Evolutionary conservation across 1,284 basidiomycete genomes (phyloP), one percentile per base, ranked within the genome.

Genomic region (Apiotrichum mycotoxinovorans): DNA sequence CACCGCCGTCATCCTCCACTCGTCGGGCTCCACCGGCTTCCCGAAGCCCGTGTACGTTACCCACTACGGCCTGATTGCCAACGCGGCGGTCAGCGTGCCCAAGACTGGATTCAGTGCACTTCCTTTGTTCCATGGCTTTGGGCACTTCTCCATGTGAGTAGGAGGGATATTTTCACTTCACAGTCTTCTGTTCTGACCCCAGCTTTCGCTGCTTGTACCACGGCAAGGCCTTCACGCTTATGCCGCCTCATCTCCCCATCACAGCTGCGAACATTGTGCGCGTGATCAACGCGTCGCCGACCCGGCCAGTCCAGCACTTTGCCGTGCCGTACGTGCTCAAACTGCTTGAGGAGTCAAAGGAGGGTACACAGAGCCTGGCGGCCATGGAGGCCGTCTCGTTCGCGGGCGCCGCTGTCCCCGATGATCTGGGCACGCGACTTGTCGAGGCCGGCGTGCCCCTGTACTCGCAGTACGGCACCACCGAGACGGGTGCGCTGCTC

Each of bases 1-100:
- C 22, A 78, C 80, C 2, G 75, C 80, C 14, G 80, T 83, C 12
- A 79, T 85, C 52, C 74, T 86, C n/a, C 85, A 86, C 62, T 85
- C 84, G 4, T 82, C 80, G 1, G 84, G 85, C 37, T 84, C 83
- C 15, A 83, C 83, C 8, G 77, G 82, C 25, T 75, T 78, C 49
- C 79, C 79, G 11, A 77, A 75, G 50, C 72, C 73, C 11, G 73
- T 74, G 22, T 72, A 67, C 60, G 65, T 76, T 42, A 68, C 72
- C 11, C 72, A 76, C 58, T 72, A 71, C 46, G 74, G 73, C 14
- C 51, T 75, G 40, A 64, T 76, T 25, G 73, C 73, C 35, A 76
- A 74, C 55, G 65, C 66, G 9, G 68, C 69, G 17, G 51, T 60
- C 26, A 69, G 69, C 15, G 42, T 73, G 45, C 73, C 78, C n/a